Percentiles rank a stretch among this genome's conserved stretches.
Evolutionary conservation across 2,329 filamentous ascomycete species (phyloP).

Genomic region (Endoconidiophora polonica): DNA sequence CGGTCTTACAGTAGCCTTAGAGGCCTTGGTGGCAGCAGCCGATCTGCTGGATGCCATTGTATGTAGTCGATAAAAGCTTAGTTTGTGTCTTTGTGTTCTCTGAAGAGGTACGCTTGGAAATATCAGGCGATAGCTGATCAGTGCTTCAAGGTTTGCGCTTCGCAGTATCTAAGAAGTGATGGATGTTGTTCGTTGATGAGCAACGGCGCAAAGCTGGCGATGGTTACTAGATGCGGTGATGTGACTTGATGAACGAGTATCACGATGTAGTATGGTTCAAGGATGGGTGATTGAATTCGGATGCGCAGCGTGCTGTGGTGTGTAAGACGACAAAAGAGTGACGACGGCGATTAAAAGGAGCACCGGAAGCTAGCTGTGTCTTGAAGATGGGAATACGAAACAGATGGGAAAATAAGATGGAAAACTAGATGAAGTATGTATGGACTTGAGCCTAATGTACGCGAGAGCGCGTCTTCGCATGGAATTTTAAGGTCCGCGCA

Average conservation of each 20-base stretch:
- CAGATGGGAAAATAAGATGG: background rate
- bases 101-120: background rate
- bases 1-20: conserved; percentile 13
- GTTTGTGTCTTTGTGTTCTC: background rate
- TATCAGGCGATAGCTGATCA: background rate
- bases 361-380: background rate
- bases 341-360: background rate
- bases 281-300: background rate
- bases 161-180: background rate
- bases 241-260: background rate
- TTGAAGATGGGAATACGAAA: background rate
- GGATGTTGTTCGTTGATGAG: background rate
- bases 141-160: background rate
- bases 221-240: background rate
- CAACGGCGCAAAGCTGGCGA: background rate
- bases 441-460: background rate
- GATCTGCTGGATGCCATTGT: conserved; percentile 11
- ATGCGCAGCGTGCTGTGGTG: background rate
- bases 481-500: conserved; percentile 8
- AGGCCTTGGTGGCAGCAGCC: conserved; percentile 13
- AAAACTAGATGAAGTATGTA: background rate
- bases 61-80: background rate
- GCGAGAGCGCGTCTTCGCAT: conserved; percentile 11
- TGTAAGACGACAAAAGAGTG: background rate
- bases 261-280: background rate